Base-by-base conservation (phyloP, 192 early-diverging fungal species). In the Gaertneriomyces semiglobifer region DNA sequence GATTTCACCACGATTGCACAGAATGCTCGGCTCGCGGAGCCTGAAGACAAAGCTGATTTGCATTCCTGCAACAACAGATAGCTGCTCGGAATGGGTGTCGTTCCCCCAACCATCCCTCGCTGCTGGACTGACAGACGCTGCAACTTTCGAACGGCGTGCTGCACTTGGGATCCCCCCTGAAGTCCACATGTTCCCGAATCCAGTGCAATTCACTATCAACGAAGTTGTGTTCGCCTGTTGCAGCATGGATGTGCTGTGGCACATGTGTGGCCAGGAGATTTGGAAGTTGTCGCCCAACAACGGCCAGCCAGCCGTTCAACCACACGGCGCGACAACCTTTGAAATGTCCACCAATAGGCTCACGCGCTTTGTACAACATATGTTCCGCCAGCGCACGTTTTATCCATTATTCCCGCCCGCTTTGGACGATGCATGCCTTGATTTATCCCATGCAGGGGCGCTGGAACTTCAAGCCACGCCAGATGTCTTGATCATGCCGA, bases 71-170 rank as follows among this genome's bases (percentile, higher is more conserved):
- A 73, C 85, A 11, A 77, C 88, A 41, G 96, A 96, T 48, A 69
- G 90, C 2, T 79, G 88, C 62, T 85, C 85, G 18, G 81, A 89
- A 19, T 92, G 86, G 64, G 72, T 81, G 5, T 86, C 85, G 10
- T 90, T 93, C 60, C 96, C 96, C 6, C 96, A 98, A 66, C 96
- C 96, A 11, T 74, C 88, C 12, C 74, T 94, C 51, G 69, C 63
- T 14, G 48, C 79, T 7, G 74, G 57, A 14, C 44, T 78, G n/a
- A 52, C 39, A 16, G 65, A 45, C 12, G 12, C 20, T 18, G 64
- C 43, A 3, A 68, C 64, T 4, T 25, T 45, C 47, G 55, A 68
- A 8, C 77, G 74, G 14, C 44, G 61, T 7, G 61, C 73, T 52
- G 65, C 60, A 44, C 48, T 74, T 7, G 66, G 61, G 9, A 63